Conservation (phyloP, 352 stramenopile species). For the Pythium phragmiticola region DNA sequence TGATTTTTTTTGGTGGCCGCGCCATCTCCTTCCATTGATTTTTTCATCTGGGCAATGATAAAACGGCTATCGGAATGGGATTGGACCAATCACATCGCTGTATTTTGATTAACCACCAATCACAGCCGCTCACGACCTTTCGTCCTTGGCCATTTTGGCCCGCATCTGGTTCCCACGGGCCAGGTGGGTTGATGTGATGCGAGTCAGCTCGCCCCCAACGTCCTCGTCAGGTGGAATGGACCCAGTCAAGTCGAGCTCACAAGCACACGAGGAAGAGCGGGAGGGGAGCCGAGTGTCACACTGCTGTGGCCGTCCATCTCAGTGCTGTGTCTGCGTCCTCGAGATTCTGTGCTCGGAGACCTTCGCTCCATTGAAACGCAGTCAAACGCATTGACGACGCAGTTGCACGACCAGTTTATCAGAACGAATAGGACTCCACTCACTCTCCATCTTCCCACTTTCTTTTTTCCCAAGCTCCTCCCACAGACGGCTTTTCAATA, state of each 20-base stretch:
- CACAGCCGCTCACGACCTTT: conserved; percentile 9
- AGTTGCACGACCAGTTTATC: neutral
- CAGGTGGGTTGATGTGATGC: conserved; percentile 10
- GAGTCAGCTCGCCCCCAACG: conserved; percentile 13
- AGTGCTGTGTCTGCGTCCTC: neutral
- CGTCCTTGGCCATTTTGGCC: conserved; percentile 20
- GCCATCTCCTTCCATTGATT: conserved; percentile 11
- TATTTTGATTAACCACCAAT: conserved; percentile 25
- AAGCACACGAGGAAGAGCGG: conserved; percentile 1
- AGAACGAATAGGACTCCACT: neutral
- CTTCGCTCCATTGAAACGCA: neutral
- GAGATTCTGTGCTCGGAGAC: neutral
- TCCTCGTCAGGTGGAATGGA: conserved; percentile 12
- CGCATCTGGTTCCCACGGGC: conserved; percentile 15
- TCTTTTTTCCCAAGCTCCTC: neutral
- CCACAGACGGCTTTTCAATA: neutral
- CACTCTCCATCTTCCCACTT: neutral
- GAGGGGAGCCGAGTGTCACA: neutral
- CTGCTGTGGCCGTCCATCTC: neutral
- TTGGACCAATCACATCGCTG: conserved; percentile 17
- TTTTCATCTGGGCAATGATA: neutral
- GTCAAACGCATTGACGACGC: neutral
- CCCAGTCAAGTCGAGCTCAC: neutral
- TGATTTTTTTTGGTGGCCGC: neutral
- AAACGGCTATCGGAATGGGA: conserved; percentile 7